These are phyloP conservation scores for Berberis vulgaris DNA, from an alignment of 164 flowering plant species.

Conservation along the genomic window DNA sequence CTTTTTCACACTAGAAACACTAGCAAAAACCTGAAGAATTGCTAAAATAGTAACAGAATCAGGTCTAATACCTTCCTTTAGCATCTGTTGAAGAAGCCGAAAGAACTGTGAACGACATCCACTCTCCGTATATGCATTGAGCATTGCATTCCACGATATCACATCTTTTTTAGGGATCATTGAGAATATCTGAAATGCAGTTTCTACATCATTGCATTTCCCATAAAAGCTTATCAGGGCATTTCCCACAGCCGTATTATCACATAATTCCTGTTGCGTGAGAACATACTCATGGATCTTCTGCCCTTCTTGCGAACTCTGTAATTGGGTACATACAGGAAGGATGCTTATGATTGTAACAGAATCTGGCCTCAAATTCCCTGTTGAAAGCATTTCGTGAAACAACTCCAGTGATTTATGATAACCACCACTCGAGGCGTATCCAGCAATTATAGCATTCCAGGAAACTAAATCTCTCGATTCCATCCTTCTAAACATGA, in stretches of 20 bases:
- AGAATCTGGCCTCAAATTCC: constrained; percentile 30
- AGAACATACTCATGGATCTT: constrained; percentile 53
- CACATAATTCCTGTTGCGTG: constrained; percentile 24
- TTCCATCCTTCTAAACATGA: constrained; percentile 38
- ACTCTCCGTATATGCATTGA: constrained; percentile 42
- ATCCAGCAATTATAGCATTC: constrained; percentile 77
- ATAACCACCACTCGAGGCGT: constrained; percentile 38
- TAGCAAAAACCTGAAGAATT: constrained; percentile 19
- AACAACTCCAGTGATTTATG: constrained; percentile 44
- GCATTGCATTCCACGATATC: constrained; percentile 81
- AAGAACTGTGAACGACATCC: constrained; percentile 20
- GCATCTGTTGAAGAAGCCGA: constrained; percentile 35
- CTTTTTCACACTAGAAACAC: constrained; percentile 16
- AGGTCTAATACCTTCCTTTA: constrained; percentile 41
- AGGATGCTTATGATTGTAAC: constrained; percentile 57
- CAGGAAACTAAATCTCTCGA: constrained; percentile 68
- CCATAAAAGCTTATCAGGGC: constrained; percentile 65
- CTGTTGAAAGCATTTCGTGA: constrained; percentile 25
- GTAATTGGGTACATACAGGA: constrained; percentile 38
- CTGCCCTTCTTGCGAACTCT: constrained; percentile 32
- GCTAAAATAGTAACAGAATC: constrained; percentile 56
- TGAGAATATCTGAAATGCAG: constrained; percentile 40
- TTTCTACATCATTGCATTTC: constrained; percentile 34
- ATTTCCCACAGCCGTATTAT: constrained; percentile 48
- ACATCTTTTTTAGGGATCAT: constrained; percentile 41